Base-by-base conservation (phyloP, 2,329 filamentous ascomycete genomes). In the Truncatella angustata region DNA sequence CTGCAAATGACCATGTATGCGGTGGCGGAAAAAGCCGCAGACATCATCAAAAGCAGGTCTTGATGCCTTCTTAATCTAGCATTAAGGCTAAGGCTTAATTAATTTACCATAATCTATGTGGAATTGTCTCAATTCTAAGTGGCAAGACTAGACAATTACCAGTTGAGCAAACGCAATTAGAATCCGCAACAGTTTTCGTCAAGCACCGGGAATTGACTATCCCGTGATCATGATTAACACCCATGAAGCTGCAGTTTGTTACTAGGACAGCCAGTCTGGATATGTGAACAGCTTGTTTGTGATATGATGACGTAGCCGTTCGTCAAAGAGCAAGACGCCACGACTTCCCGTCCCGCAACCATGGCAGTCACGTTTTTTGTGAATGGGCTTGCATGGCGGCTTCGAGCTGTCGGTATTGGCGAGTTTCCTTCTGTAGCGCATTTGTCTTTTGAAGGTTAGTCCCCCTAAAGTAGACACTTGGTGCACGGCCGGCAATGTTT, bases 11-110 rank as follows among this genome's bases (percentile, higher is more conserved):
- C 64, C 0, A 60, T 65, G 4, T 66, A 66, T 42, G 61, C 63
- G 9, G 56, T 64, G 4, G 63, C 63, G 6, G 69, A 72, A 53
- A 61, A 63, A 43, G 67, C 61, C 2, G 64, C 63, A 3, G 63
- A 66, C 39, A 48, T 67, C 11, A 65, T 69, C 46, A 68, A 61
- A 35, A 32, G 16, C 5, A 12, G 40, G 40, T 6, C 21, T 10
- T 44, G 21, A 44, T 14, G 11, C 16, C 24, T 4, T 44, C 16
- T 44, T 16, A 23, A n/a, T n/a, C n/a, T n/a, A n/a, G n/a, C n/a
- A n/a, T n/a, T n/a, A n/a, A n/a, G n/a, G n/a, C n/a, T n/a, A n/a
- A n/a, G n/a, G n/a, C n/a, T n/a, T n/a, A n/a, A n/a, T n/a, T n/a
- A n/a, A n/a, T n/a, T n/a, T n/a, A n/a, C n/a, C n/a, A n/a, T n/a